Evolutionary conservation across 306 rosid species (phyloP).

Genomic region (Gastrolobium bilobum): DNA sequence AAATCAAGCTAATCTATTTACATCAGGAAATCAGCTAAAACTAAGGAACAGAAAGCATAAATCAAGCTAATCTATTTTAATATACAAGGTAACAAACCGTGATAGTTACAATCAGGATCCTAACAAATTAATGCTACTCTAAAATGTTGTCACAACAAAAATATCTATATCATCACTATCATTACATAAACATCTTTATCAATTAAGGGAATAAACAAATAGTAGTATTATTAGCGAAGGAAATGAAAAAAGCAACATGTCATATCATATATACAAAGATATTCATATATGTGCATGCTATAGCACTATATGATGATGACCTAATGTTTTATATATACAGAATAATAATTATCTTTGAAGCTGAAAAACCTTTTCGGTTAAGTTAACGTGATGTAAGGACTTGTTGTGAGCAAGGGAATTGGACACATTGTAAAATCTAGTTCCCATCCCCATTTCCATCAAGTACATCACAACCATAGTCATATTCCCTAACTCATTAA

Average conservation of each 20-base stretch:
- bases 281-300: constrained; percentile 50
- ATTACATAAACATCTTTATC: constrained; percentile 36
- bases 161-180: constrained; percentile 11
- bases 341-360: constrained; percentile 50
- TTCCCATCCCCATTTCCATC: constrained; percentile 51
- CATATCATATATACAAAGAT: constrained; percentile 7
- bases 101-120: too few relatives aligned
- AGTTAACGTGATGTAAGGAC: constrained; percentile 44
- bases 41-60: too few relatives aligned
- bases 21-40: too few relatives aligned
- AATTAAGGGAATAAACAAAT: constrained; percentile 11
- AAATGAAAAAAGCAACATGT: not conserved
- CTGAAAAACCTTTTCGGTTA: constrained; percentile 41
- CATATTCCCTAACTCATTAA: constrained; percentile 1
- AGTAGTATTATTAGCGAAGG: not conserved
- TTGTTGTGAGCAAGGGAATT: constrained; percentile 38
- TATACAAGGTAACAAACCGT: too few relatives aligned
- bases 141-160: not conserved
- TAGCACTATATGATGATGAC: constrained; percentile 41
- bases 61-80: too few relatives aligned
- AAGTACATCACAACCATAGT: constrained; percentile 47
- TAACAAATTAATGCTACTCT: too few relatives aligned
- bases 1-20: too few relatives aligned
- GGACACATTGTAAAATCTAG: constrained; percentile 54
- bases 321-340: constrained; percentile 42